These are phyloP conservation scores for Zygoascus biomembranicola DNA, from an alignment of 805 yeast species.

Conservation along the genomic window DNA sequence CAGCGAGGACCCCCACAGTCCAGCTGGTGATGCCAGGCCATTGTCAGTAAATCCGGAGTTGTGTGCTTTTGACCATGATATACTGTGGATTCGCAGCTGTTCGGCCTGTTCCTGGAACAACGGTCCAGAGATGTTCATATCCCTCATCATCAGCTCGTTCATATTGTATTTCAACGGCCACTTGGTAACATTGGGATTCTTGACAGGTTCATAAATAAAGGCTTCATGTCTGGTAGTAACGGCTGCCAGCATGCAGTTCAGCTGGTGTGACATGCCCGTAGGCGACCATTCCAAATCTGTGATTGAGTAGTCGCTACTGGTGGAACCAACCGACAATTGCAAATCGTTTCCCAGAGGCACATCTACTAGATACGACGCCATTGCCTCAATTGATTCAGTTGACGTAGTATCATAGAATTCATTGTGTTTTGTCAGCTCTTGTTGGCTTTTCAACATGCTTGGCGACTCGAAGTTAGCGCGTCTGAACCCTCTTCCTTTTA, in stretches of 20 bases:
- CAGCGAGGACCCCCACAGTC: slow-evolving; percentile 16
- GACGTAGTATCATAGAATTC: slow-evolving; percentile 8
- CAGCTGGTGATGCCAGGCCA: not conserved
- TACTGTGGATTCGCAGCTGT: slow-evolving; percentile 8
- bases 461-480: not conserved
- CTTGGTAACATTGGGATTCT: slow-evolving; percentile 8
- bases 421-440: not conserved
- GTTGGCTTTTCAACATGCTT: not conserved
- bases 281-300: slow-evolving; percentile 19
- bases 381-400: slow-evolving; percentile 9
- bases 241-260: slow-evolving; percentile 9
- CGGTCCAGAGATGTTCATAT: not conserved
- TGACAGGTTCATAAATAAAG: slow-evolving; percentile 8
- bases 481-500: too few species aligned
- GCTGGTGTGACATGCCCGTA: slow-evolving; percentile 10
- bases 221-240: slow-evolving; percentile 14
- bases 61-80: slow-evolving; percentile 12
- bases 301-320: slow-evolving; percentile 9
- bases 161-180: slow-evolving; percentile 9
- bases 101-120: slow-evolving; percentile 1
- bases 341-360: slow-evolving; percentile 6
- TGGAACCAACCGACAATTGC: slow-evolving; percentile 7
- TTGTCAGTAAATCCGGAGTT: not conserved
- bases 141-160: slow-evolving; percentile 1
- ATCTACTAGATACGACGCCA: not conserved